Evolutionary conservation across 106 monocot species (phyloP), one percentile per base, ranked within the genome.

Genomic region (Apostasia ramifera): DNA sequence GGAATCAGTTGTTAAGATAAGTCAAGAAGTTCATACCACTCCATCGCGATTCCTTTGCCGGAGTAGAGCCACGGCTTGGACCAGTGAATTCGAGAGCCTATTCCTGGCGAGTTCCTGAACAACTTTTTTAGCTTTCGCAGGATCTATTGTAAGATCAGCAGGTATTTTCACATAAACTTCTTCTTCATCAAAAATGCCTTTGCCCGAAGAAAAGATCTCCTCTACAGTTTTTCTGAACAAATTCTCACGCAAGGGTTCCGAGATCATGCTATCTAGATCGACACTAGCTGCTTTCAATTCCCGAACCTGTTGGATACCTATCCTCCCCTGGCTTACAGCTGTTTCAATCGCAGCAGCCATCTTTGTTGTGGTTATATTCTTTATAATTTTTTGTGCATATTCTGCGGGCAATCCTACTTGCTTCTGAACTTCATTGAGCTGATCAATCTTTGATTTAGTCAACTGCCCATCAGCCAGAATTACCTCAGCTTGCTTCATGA

Each of bases 381-480:
- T 98, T 11, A 98, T 98, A 37, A 98, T 79, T 66, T 90, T 98
- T 54, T 93, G 93, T 43, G 98, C 98, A 78, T 93, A 74, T 67
- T 98, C 98, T 59, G 69, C 77, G 66, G 98, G 93, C 65, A 98
- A 70, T 13, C 89, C 89, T 3, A 98, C 87, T 47, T 93, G 92
- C 70, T 87, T 93, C 61, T 98, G 98, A 1, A 86, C 83, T 43
- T 83, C 84, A 55, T 74, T 83, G 2, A 98, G 87, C 74, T 98
- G 93, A 37, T 98, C 93, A 9, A 90, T 81, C 67, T 77, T 82
- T 10, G 93, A 82, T 66, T 98, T 93, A 1, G 90, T 83, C 70
- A 98, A 72, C 60, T 93, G 87, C 38, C 98, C 98, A 74, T 98
- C 98, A 53, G 98, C 92, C 5, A 98, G 75, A 74, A 98, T 98